Percentiles rank a stretch among this genome's conserved stretches.
phyloP scores from a whole-genome alignment of 2,329 filamentous ascomycete genomes.

The Tricladium varicosporioides region DNA sequence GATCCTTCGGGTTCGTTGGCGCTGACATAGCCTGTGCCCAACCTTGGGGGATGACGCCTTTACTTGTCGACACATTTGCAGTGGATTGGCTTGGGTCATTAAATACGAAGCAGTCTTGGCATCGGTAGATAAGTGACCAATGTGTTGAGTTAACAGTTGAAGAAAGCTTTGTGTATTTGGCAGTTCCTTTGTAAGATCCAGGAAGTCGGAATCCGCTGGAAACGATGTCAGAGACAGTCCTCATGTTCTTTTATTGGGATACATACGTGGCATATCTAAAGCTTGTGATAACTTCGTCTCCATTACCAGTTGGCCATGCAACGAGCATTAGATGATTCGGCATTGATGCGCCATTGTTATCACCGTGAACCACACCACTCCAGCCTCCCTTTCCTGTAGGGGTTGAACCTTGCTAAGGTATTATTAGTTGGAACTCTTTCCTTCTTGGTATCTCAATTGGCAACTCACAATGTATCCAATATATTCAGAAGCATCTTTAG shows the following conservation, averaged over 20 bases:
- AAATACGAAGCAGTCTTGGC: slow-evolving; percentile 56
- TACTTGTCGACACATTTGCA: slow-evolving; percentile 42
- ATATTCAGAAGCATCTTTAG: slow-evolving; percentile 51
- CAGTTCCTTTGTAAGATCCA: slow-evolving; percentile 57
- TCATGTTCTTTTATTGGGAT: background rate
- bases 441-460: background rate
- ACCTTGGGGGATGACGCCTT: slow-evolving; percentile 47
- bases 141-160: slow-evolving; percentile 55
- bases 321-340: slow-evolving; percentile 55
- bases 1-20: slow-evolving; percentile 41
- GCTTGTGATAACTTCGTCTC: slow-evolving; percentile 51
- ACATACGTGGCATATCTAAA: slow-evolving; percentile 51
- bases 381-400: slow-evolving; percentile 48
- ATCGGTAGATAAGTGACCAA: slow-evolving; percentile 64
- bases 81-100: slow-evolving; percentile 45
- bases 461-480: slow-evolving; percentile 54
- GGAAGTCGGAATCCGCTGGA: slow-evolving; percentile 55
- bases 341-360: slow-evolving; percentile 45
- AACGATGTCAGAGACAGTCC: slow-evolving; percentile 3
- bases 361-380: slow-evolving; percentile 56
- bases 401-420: slow-evolving; percentile 40
- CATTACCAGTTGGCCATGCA: slow-evolving; percentile 50
- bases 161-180: slow-evolving; percentile 59
- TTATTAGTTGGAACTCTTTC: background rate
- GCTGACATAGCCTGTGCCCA: slow-evolving; percentile 50